Percentiles rank a stretch among this genome's conserved stretches.
Conservation (phyloP, 306 rosid species). For the Chamaecrista fasciculata region DNA sequence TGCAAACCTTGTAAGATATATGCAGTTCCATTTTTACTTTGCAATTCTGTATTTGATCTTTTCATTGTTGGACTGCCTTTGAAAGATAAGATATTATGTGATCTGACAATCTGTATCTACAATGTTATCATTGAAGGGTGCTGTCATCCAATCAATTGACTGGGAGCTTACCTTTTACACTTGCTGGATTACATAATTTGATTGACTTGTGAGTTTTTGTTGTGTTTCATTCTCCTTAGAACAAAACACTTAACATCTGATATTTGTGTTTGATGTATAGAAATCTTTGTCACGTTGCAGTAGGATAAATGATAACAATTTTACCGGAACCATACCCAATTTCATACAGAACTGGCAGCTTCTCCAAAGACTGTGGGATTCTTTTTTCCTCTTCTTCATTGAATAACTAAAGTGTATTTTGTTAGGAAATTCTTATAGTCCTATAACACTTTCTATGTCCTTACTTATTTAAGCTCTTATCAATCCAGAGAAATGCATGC, state of each 20-base stretch:
- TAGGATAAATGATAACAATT: constrained; percentile 61
- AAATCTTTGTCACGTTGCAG: constrained; percentile 45
- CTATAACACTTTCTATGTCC: neutral
- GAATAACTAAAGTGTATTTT: constrained; percentile 5
- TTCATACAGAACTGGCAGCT: constrained; percentile 60
- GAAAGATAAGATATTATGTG: constrained; percentile 14
- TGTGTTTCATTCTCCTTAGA: constrained; percentile 22
- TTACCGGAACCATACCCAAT: constrained; percentile 59
- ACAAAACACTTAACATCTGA: neutral
- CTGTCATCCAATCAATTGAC: constrained; percentile 70
- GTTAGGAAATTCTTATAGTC: neutral
- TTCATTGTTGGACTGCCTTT: constrained; percentile 5
- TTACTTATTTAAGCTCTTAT: constrained; percentile 27
- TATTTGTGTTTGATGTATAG: constrained; percentile 9
- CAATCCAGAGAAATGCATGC: constrained; percentile 71
- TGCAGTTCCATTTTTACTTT: constrained; percentile 17
- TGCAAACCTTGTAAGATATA: constrained; percentile 50
- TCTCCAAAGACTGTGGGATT: constrained; percentile 60
- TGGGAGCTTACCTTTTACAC: constrained; percentile 59
- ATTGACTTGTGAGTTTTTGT: constrained; percentile 55
- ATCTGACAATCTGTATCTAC: constrained; percentile 23
- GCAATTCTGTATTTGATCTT: neutral
- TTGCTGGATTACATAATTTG: constrained; percentile 48
- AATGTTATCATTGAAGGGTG: constrained; percentile 40
- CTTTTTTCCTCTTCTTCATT: constrained; percentile 1